Conservation (phyloP, 371 early-diverging fungal species). For the Zancudomyces culisetae region DNA sequence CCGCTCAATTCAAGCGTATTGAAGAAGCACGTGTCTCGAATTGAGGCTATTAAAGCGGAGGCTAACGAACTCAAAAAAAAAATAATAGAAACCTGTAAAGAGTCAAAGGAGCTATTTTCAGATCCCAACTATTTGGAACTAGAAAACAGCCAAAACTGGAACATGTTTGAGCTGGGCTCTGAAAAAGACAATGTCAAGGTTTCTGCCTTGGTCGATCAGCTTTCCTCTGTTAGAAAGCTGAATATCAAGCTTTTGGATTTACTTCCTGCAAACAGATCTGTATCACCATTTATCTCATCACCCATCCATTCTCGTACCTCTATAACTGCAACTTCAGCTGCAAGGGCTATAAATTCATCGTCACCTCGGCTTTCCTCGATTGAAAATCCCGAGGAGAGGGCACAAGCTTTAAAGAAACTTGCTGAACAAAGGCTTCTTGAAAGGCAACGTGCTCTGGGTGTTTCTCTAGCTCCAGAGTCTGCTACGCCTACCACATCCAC, state of each 20-base stretch:
- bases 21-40: conserved; percentile 4
- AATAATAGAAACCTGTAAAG: not conserved
- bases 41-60: not conserved
- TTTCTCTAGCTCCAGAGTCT: conserved; percentile 6
- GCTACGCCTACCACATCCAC: no score
- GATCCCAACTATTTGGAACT: not conserved
- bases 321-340: not conserved
- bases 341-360: not conserved
- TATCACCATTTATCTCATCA: not conserved
- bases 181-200: not conserved
- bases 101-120: not conserved
- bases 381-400: conserved; percentile 11
- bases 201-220: not conserved
- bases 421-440: conserved; percentile 24
- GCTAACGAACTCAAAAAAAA: conserved; percentile 1
- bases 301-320: not conserved
- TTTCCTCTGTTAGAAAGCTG: not conserved
- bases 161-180: not conserved
- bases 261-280: not conserved
- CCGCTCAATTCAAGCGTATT: conserved; percentile 6
- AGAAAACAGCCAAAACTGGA: not conserved
- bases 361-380: conserved; percentile 1
- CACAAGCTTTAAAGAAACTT: conserved; percentile 13
- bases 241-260: not conserved
- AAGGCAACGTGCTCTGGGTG: conserved; percentile 16